phyloP scores from a whole-genome alignment of 768 basidiomycete species.

The Tremella fuciformis region DNA sequence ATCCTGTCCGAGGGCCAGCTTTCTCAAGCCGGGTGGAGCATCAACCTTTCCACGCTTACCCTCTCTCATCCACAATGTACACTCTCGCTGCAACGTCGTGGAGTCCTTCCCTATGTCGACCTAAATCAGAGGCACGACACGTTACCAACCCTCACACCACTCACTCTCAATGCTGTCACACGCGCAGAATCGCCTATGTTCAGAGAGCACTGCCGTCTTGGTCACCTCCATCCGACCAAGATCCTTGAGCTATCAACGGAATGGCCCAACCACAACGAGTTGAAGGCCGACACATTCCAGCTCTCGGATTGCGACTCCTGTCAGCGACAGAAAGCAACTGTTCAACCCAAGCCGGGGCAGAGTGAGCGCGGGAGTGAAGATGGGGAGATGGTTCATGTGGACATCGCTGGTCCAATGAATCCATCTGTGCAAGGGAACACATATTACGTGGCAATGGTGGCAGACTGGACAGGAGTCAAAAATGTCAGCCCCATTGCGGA shows the following conservation, averaged over 20 bases:
- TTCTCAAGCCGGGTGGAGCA: not conserved
- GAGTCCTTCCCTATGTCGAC: not conserved
- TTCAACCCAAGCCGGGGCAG: too few species aligned
- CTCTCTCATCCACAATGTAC: not conserved
- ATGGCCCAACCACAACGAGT: not conserved
- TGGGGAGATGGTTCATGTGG: constrained; percentile 23
- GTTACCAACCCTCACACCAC: not conserved
- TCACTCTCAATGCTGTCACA: not conserved
- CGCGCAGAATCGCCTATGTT: not conserved
- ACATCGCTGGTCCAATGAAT: constrained; percentile 18
- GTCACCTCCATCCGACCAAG: not conserved
- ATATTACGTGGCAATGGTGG: constrained; percentile 19
- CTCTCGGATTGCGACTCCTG: not conserved
- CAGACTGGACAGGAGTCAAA: constrained; percentile 18
- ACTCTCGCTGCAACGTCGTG: not conserved
- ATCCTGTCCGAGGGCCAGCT: not conserved
- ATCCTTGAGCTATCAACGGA: not conserved
- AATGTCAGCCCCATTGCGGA: not conserved
- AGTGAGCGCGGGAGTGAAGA: constrained; percentile 10
- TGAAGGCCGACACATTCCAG: not conserved
- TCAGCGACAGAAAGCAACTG: not conserved
- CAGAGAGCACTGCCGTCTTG: not conserved
- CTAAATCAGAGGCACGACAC: not conserved
- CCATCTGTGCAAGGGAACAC: not conserved
- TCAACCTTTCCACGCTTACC: not conserved